Base-by-base conservation (phyloP, 2,329 filamentous ascomycete species). In the Fusarium robinianum region DNA sequence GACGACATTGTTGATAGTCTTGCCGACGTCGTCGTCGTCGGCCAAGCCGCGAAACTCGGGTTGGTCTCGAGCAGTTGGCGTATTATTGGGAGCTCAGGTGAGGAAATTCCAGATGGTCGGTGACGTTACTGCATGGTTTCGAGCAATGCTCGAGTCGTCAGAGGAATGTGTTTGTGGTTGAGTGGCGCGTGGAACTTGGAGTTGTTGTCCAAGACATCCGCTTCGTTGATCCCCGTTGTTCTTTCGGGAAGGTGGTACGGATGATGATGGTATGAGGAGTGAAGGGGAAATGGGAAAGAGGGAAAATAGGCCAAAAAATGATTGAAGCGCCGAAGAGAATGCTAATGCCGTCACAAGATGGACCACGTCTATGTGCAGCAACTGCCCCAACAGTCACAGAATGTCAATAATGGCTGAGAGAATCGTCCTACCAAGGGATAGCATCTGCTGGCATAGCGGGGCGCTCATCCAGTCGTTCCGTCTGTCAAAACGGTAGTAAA, bases 1-100 rank as follows among this genome's bases (percentile, higher is more conserved):
- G 77, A 74, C 68, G 79, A 80, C 75, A 80, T 84, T 59, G 59
- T 62, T 57, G 57, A 57, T 52, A 46, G 55, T 45, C 53, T 35
- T n/a, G n/a, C n/a, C n/a, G n/a, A n/a, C n/a, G n/a, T n/a, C n/a
- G n/a, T n/a, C n/a, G n/a, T n/a, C n/a, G n/a, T n/a, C 37, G 48
- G 48, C 52, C 42, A 41, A 51, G 46, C 46, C 44, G 46, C 51
- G 37, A 41, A 43, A n/a, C n/a, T n/a, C n/a, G n/a, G n/a, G 47
- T 51, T 49, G 48, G 45, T 44, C 45, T 46, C 23, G 37, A 39
- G 41, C 39, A 31, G 42, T 42, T 33, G 40, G 37, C 41, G 49
- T 46, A 24, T 46, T 46, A n/a, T n/a, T 40, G 36, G 23, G 33
- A 37, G 36, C 38, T 46, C 30, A 55, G 52, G 34, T 29, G 42